Conservation (phyloP, 78 protist genomes). For the Bigelowiella natans region DNA sequence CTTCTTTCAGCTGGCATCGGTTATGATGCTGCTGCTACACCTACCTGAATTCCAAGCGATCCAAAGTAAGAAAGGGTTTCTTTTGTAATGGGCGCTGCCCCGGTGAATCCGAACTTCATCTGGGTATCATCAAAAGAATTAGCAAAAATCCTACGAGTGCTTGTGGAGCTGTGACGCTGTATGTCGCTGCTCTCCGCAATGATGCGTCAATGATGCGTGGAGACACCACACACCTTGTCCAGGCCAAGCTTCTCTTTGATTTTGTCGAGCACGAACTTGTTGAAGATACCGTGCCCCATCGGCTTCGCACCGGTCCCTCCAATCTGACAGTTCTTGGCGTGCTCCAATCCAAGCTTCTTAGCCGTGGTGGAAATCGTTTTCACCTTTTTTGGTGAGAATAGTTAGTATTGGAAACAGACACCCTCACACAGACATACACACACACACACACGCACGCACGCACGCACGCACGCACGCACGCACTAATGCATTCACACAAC, state of each 20-base stretch:
- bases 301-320: conserved; percentile 12
- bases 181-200: too few relatives aligned
- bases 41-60: conserved; percentile 47
- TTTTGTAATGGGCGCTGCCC: conserved; percentile 66
- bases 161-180: too few relatives aligned
- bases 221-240: conserved; percentile 38
- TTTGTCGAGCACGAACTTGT: conserved; percentile 41
- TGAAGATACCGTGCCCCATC: conserved; percentile 33
- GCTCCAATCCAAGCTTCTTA: neutral
- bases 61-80: conserved; percentile 54
- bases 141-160: too few relatives aligned
- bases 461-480: too few relatives aligned
- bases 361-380: neutral
- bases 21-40: conserved; percentile 31
- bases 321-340: neutral
- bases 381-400: too few relatives aligned
- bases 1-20: too few relatives aligned
- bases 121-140: too few relatives aligned
- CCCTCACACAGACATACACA: too few relatives aligned
- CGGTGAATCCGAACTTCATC: conserved; percentile 30
- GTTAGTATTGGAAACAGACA: too few relatives aligned
- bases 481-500: too few relatives aligned
- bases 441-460: too few relatives aligned
- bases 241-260: conserved; percentile 51
- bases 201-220: conserved; percentile 45